A percentile compares a stretch with the other conserved stretches of the same genome.
Evolutionary conservation across 225 moss, liverwort and hornwort genomes (phyloP).

Genomic region (Polytrichum commune): DNA sequence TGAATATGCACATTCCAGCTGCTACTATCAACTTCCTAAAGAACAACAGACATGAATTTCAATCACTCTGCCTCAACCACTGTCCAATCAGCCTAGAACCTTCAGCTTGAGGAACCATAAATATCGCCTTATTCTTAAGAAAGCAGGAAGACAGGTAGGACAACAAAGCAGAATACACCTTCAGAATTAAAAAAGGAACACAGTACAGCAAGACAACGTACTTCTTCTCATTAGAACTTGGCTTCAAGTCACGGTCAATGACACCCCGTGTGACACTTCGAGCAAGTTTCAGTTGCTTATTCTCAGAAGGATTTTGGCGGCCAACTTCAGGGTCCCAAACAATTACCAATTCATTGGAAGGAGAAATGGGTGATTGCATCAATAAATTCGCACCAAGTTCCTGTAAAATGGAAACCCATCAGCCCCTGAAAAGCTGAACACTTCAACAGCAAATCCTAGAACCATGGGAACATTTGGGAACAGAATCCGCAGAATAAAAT

Average conservation of each 20-base stretch:
- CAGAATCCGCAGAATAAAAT: background rate
- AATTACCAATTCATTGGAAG: constrained; percentile 76
- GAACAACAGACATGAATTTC: too few species aligned
- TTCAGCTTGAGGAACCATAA: background rate
- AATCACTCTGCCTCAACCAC: too few species aligned
- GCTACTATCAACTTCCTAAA: background rate
- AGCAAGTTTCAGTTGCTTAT: constrained; percentile 92
- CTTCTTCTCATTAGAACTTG: constrained; percentile 82
- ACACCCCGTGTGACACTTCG: constrained; percentile 76
- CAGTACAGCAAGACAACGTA: constrained; percentile 25
- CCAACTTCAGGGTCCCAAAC: constrained; percentile 97
- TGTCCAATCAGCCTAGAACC: background rate
- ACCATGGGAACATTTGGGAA: too few species aligned
- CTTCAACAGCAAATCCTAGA: too few species aligned
- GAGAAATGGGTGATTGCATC: constrained; percentile 77
- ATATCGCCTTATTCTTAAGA: too few species aligned
- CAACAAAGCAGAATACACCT: too few species aligned
- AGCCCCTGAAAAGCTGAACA: background rate
- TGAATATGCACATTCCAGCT: background rate
- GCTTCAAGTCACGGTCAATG: constrained; percentile 87
- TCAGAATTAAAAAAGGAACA: background rate
- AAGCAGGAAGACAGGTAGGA: too few species aligned
- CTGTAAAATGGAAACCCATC: constrained; percentile 28
- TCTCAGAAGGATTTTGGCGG: constrained; percentile 86
- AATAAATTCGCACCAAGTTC: constrained; percentile 76